Evolutionary conservation across 2,329 filamentous ascomycete species (phyloP).

Genomic region (Cladorrhinum sp.): DNA sequence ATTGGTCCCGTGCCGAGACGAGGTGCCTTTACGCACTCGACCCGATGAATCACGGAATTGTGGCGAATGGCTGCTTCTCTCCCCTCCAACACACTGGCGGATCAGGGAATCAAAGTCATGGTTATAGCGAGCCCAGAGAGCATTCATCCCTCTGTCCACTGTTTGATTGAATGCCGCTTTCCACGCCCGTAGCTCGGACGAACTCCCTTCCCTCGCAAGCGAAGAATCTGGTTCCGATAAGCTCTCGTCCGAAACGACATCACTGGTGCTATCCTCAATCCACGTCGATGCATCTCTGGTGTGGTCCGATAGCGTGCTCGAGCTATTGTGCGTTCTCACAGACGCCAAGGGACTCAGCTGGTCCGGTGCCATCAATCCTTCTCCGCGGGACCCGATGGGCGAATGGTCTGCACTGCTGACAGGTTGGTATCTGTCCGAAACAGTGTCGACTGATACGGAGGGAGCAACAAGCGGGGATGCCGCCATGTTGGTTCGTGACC

Average conservation of each 20-base stretch:
- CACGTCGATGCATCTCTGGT: constrained; percentile 10
- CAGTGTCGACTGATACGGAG: neutral
- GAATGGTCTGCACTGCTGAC: neutral
- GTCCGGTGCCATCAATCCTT: neutral
- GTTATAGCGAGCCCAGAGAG: constrained; percentile 25
- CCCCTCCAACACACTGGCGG: constrained; percentile 15
- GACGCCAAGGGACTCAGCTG: constrained; percentile 4
- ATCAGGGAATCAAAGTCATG: constrained; percentile 23
- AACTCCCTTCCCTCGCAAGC: constrained; percentile 8
- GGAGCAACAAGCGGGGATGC: neutral
- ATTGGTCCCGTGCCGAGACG: constrained; percentile 7
- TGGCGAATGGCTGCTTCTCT: constrained; percentile 3
- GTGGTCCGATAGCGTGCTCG: constrained; percentile 20
- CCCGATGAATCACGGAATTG: constrained; percentile 10
- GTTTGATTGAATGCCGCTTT: constrained; percentile 13
- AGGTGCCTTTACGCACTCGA: constrained; percentile 12
- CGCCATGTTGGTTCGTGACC: neutral
- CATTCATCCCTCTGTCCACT: constrained; percentile 18
- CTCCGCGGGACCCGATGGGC: neutral
- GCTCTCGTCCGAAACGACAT: constrained; percentile 22
- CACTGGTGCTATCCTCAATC: constrained; percentile 22
- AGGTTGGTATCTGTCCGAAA: neutral
- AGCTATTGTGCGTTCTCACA: constrained; percentile 18
- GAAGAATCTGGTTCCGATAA: constrained; percentile 25
- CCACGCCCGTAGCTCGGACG: constrained; percentile 13